phyloP scores from a whole-genome alignment of 1,139 yeast genomes.

The Nakaseomyces bracarensis region DNA sequence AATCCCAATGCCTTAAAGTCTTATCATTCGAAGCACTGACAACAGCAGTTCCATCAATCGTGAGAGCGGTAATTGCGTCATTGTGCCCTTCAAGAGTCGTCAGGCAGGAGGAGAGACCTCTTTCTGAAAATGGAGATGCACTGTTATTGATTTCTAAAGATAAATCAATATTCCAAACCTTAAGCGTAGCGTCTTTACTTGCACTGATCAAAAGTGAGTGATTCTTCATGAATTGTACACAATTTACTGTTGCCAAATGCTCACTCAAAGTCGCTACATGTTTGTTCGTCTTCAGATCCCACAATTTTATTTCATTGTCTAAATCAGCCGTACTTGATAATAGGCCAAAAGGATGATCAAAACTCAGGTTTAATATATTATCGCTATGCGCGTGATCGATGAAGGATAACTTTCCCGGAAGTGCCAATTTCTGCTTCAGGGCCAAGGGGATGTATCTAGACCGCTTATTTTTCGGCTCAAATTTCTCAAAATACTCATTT shows the following conservation, averaged over 20 bases:
- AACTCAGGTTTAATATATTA: constrained; percentile 46
- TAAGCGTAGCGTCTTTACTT: constrained; percentile 50
- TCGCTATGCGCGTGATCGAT: constrained; percentile 25
- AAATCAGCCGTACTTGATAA: constrained; percentile 63
- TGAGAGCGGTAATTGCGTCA: constrained; percentile 54
- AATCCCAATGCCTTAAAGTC: constrained; percentile 72
- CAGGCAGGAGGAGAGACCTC: constrained; percentile 28
- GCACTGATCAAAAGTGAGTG: constrained; percentile 47
- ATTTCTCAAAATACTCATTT: not conserved
- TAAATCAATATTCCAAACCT: constrained; percentile 46
- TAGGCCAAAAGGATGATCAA: constrained; percentile 63
- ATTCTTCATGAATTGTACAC: constrained; percentile 46
- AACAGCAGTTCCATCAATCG: constrained; percentile 51
- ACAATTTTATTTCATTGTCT: constrained; percentile 74
- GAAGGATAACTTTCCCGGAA: not conserved
- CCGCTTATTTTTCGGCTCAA: not conserved
- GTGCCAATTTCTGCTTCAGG: not conserved
- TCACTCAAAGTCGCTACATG: constrained; percentile 44
- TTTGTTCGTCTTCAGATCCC: constrained; percentile 59
- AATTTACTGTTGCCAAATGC: constrained; percentile 47
- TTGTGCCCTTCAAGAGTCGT: constrained; percentile 53
- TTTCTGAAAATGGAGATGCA: not conserved
- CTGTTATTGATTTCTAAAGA: constrained; percentile 13
- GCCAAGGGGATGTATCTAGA: not conserved
- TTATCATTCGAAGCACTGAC: constrained; percentile 91